These are phyloP conservation scores for Podaxis sp. DNA, from an alignment of 768 basidiomycete genomes.

Conservation along the genomic window DNA sequence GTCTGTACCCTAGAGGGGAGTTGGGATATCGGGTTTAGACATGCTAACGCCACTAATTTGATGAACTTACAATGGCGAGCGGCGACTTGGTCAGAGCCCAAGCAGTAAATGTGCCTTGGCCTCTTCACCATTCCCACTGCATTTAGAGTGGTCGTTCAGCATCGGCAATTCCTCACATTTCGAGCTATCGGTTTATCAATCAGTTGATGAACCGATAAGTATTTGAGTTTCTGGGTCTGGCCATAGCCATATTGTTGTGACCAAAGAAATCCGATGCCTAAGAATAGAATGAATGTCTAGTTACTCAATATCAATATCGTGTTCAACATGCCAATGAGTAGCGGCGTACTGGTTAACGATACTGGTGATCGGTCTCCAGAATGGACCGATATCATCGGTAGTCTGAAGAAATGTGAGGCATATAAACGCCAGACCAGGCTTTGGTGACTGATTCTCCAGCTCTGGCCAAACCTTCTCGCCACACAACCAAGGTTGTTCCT, in stretches of 20 bases:
- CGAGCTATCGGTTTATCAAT: constrained; percentile 32
- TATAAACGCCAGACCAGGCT: background rate
- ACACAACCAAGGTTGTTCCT: constrained; percentile 62
- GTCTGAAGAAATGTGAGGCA: constrained; percentile 27
- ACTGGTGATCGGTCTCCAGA: constrained; percentile 43
- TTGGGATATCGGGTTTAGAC: background rate
- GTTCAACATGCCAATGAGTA: constrained; percentile 15
- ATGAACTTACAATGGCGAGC: constrained; percentile 41
- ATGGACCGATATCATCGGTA: constrained; percentile 45
- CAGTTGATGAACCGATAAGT: background rate
- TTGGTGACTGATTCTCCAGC: constrained; percentile 49
- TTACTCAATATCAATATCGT: background rate
- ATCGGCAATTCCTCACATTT: constrained; percentile 36
- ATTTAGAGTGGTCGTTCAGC: background rate
- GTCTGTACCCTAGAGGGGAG: constrained; percentile 12
- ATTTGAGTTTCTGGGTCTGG: constrained; percentile 19
- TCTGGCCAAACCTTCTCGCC: constrained; percentile 58
- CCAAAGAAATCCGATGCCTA: constrained; percentile 65
- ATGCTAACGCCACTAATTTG: background rate
- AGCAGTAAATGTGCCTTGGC: constrained; percentile 63
- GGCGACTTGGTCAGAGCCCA: constrained; percentile 72
- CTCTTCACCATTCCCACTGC: constrained; percentile 30
- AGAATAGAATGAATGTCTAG: constrained; percentile 60
- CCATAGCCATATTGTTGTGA: constrained; percentile 67
- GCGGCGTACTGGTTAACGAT: constrained; percentile 50